Evolutionary conservation across 2,329 filamentous ascomycete species (phyloP), one percentile per base, ranked within the genome.

Genomic region (Pleomassaria siparia): DNA sequence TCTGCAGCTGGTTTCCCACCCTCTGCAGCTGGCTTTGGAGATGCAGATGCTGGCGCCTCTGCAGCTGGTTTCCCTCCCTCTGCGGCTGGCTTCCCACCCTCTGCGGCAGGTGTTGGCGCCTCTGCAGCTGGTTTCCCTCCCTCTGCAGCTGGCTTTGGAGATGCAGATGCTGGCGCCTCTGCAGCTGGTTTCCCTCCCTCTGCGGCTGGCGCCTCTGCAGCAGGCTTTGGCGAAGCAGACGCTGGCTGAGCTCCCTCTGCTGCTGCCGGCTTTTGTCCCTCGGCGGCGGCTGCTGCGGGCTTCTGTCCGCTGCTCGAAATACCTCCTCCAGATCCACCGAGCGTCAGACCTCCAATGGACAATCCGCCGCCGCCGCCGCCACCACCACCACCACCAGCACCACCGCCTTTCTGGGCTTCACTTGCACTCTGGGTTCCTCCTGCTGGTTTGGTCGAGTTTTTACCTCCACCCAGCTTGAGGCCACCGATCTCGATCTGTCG

Each of bases 271-370:
- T 21, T 37, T 40, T 33, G n/a, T 29, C 33, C 25, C 37, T n/a
- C n/a, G n/a, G n/a, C n/a, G n/a, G n/a, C n/a, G n/a, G 44, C 36
- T 28, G 36, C 36, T 15, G 46, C 30, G 22, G 36, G 41, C 15
- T 21, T 37, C 39, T 33, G n/a, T 29, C 40, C 33, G 22, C 24
- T 24, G 40, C 44, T 43, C 16, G 11, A 55, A 21, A 64, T 64
- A 7, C 64, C 64, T n/a, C 65, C 64, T 21, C 50, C 56, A 18
- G 56, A 28, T 4, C 64, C 64, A 22, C 63, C 64, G 8, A 68
- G 55, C n/a, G 63, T 67, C 26, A 66, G 51, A 1, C 63, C 63
- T 24, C 64, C 63, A 18, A 67, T 60, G 13, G 45, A 51, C 15
- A 66, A 47, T 8, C 46, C 55, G 40, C 59, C 56, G 32, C 53